Evolutionary conservation across 441 rosid species (phyloP), one percentile per base, ranked within the genome.

Genomic region (Jatropha podagrica): DNA sequence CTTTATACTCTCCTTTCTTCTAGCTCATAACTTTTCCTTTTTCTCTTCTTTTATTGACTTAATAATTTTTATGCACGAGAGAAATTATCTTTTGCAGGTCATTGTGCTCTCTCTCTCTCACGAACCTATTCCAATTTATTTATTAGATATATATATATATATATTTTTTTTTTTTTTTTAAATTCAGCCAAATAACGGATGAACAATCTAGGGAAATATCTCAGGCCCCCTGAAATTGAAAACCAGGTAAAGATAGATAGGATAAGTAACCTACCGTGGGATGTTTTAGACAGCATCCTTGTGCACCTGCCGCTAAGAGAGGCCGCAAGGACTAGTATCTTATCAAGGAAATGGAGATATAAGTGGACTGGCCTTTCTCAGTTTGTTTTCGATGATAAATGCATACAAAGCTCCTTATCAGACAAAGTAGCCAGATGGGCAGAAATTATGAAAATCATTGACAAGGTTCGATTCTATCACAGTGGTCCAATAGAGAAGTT

Each of bases 261-360:
- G 74, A 67, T 84, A 48, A 83, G 81, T 63, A 48, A 70, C 51
- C 76, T 83, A 52, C 82, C 81, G 1, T 63, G 69, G 82, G 80
- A 76, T 76, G 71, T 81, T 8, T 63, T 76, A 17, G 77, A 83
- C 23, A 68, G 54, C 42, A 81, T 83, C 62, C 71, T 83, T 58
- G 65, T 46, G n/a, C 62, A 48, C 55, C 40, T 83, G 64, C 81
- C 82, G 0, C 63, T 81, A 26, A 71, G 65, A 66, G 84, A 83
- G 42, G 73, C 82, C 10, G 82, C 70, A 7, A 78, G 79, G 68
- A 83, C 82, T 54, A 81, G 86, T 63, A 15, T 78, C 62, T 74
- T 83, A 63, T 81, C 86, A 14, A 68, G 67, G 15, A 76, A 74
- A 65, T 83, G 86, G 84, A 71, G 76, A 54, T 68, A 76, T 48